phyloP scores from a whole-genome alignment of 2,329 filamentous ascomycete genomes.

The Hirsutella rhossiliensis region DNA sequence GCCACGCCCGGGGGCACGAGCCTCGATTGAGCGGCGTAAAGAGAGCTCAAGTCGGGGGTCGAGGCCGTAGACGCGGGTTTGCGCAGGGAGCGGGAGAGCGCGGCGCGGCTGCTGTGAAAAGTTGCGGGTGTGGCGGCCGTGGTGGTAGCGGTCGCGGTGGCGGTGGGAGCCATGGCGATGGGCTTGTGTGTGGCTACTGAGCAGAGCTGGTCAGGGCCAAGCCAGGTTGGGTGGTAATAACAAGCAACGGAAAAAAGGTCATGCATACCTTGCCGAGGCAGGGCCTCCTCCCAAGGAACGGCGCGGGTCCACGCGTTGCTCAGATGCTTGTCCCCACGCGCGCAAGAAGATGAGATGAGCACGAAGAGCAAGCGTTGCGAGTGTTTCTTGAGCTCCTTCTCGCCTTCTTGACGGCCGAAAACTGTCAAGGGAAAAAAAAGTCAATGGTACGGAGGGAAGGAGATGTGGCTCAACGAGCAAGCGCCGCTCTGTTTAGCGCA shows the following conservation, averaged over 20 bases:
- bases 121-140: conserved; percentile 1
- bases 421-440: too few relatives aligned
- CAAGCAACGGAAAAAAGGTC: background rate
- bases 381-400: too few relatives aligned
- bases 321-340: too few relatives aligned
- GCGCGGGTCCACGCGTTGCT: too few relatives aligned
- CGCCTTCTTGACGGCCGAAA: too few relatives aligned
- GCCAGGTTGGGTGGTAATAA: background rate
- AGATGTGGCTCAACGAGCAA: too few relatives aligned
- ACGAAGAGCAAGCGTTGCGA: too few relatives aligned
- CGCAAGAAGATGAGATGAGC: too few relatives aligned
- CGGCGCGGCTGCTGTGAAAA: conserved; percentile 7
- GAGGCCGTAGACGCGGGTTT: conserved; percentile 37
- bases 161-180: conserved; percentile 8
- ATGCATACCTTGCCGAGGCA: background rate
- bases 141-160: conserved; percentile 9
- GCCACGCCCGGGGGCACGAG: conserved; percentile 36
- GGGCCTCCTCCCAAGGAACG: too few relatives aligned
- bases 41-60: conserved; percentile 44
- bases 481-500: too few relatives aligned
- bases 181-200: background rate
- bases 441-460: too few relatives aligned
- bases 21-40: conserved; percentile 38
- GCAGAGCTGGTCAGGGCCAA: background rate
- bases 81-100: conserved; percentile 26